Evolutionary conservation across 2,329 filamentous ascomycete genomes (phyloP).

Genomic region (Colletotrichum lentis): DNA sequence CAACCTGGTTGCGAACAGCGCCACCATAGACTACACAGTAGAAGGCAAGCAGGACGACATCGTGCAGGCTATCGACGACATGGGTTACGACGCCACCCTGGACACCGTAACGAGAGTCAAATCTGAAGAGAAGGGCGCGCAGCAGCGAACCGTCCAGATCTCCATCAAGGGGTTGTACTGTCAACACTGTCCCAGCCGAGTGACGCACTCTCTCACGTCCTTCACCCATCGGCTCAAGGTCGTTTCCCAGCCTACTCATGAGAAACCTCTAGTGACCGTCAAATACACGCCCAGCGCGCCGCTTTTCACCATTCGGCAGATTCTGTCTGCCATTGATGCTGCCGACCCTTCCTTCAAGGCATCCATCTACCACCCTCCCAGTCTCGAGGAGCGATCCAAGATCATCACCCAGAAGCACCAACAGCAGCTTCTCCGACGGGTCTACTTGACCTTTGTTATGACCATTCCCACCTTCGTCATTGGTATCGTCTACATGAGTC

Average conservation of each 20-base stretch:
- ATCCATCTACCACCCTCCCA: constrained; percentile 80
- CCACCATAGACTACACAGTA: constrained; percentile 58
- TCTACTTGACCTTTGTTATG: constrained; percentile 72
- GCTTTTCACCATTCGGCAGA: constrained; percentile 75
- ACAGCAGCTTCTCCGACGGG: constrained; percentile 72
- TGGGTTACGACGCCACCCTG: constrained; percentile 68
- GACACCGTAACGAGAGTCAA: constrained; percentile 53
- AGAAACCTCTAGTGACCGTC: constrained; percentile 74
- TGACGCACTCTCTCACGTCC: constrained; percentile 61
- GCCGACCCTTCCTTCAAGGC: constrained; percentile 72
- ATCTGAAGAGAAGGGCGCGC: constrained; percentile 37
- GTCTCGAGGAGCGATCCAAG: constrained; percentile 81
- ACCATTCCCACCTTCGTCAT: constrained; percentile 87
- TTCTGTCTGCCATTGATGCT: constrained; percentile 72
- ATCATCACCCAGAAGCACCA: constrained; percentile 76
- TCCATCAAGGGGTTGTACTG: constrained; percentile 78
- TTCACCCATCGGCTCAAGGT: constrained; percentile 63
- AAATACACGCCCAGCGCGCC: constrained; percentile 75
- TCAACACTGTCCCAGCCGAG: constrained; percentile 70
- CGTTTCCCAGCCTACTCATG: constrained; percentile 61
- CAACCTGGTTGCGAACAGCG: constrained; percentile 68
- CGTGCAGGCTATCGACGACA: constrained; percentile 55
- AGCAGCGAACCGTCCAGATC: constrained; percentile 69
- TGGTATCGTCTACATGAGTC: constrained; percentile 89
- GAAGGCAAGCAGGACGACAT: constrained; percentile 37